Evolutionary conservation across 2,329 filamentous ascomycete genomes (phyloP), one percentile per base, ranked within the genome.

Genomic region (Fusarium solani-melongenae): DNA sequence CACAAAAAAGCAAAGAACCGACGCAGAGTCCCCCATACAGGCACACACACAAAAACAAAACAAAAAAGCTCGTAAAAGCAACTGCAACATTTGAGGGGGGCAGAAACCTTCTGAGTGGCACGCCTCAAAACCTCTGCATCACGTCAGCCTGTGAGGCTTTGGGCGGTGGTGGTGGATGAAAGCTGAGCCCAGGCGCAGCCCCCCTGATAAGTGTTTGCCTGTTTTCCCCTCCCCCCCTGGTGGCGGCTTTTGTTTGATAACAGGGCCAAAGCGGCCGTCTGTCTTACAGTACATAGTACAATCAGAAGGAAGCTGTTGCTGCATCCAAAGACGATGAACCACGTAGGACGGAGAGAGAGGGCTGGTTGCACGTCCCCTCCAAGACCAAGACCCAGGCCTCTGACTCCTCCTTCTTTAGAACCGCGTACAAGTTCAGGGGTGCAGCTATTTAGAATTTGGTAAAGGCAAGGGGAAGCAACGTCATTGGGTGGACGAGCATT

Each of bases 71-170:
- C 49, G 38, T 56, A 73, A 67, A 44, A 38, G 60, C 44, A 44
- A 39, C 44, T 20, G 33, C 51, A 64, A 55, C 36, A 63, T 27
- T 36, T 34, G 22, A 33, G 62, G 24, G 24, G 58, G 66, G 12
- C 20, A 33, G 31, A 27, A 38, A 57, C 22, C 22, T 22, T 36
- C 22, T 51, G 61, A 65, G 64, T 69, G 61, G 71, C 39, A 74
- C 71, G 64, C 67, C 58, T 74, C 67, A 60, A 46, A 22, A 53
- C 58, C 36, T 41, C n/a, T 61, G 46, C 64, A 73, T 73, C 71
- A 73, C 67, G 71, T 74, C 71, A 73, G 71, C 71, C 24, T 59
- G 24, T 44, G 41, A 58, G 51, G 67, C 64, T 71, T 71, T 56
- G 39, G 27, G 36, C 36, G 36, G 41, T 41, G 57, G 27, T 36